Evolutionary conservation across 129 eudicot species (phyloP), one percentile per base, ranked within the genome.

Genomic region (Chrysanthemum makinoi): DNA sequence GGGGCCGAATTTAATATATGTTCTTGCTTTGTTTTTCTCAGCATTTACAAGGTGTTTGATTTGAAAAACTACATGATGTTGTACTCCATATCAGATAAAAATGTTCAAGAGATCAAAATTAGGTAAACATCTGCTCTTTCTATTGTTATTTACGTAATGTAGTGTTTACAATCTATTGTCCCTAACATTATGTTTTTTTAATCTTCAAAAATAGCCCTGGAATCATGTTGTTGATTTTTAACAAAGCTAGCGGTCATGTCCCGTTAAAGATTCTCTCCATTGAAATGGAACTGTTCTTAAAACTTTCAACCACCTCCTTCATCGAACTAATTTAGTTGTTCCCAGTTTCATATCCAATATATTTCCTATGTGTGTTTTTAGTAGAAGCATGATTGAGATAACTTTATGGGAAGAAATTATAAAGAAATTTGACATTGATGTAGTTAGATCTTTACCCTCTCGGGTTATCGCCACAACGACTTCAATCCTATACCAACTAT

Each of bases 271-370:
- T 61, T 61, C 9, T 61, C 15, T n/a, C n/a, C 0, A 19, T 61
- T 61, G 65, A 61, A 61, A 28, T 61, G 65, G 65, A 28, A 61
- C 65, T 28, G 46, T 61, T 61, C 46, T 61, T 17, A 61, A 61
- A 28, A 22, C 46, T 24, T 61, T 61, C 10, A 61, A 61, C 15
- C 65, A 61, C 28, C 19, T 61, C 6, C 65, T 61, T 26, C 46
- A 61, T 61, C 46, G 33, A 11, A 61, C 26, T 26, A 61, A 60
- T 22, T 22, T 22, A 22, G 24, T 22, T 22, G 24, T 22, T 22
- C 24, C 24, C 24, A 22, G 24, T 22, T 22, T 22, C 24, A 0
- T 22, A 22, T 22, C 24, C 24, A 22, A 22, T 1, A 22, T 22
- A 22, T 22, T 22, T 22, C 24, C 24, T 22, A 22, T 22, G 24